Percentiles rank a stretch among this genome's conserved stretches.
phyloP scores from a whole-genome alignment of 306 rosid species.

The Fragaria iinumae region DNA sequence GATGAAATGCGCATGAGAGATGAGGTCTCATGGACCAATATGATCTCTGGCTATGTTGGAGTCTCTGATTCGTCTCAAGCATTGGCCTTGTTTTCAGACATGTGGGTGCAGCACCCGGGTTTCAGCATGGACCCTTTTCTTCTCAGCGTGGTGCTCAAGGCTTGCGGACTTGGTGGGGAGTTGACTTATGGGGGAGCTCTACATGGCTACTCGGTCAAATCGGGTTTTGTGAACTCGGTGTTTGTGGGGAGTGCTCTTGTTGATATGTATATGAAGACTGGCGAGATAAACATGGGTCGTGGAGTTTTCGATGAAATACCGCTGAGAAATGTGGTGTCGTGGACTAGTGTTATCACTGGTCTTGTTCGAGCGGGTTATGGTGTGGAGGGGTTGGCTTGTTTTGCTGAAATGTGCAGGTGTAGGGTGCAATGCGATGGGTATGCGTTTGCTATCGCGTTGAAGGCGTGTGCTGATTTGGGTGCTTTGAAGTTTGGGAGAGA shows the following conservation, averaged over 20 bases:
- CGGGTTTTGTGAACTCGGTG: slow-evolving; percentile 55
- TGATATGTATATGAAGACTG: slow-evolving; percentile 74
- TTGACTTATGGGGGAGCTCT: slow-evolving; percentile 41
- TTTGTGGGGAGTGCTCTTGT: slow-evolving; percentile 69
- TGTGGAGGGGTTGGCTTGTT: slow-evolving; percentile 51
- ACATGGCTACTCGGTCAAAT: slow-evolving; percentile 63
- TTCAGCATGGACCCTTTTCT: slow-evolving; percentile 50
- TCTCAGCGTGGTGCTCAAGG: slow-evolving; percentile 63
- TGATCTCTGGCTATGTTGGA: slow-evolving; percentile 51
- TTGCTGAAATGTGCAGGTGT: slow-evolving; percentile 70
- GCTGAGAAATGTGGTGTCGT: slow-evolving; percentile 59
- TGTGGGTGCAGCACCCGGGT: slow-evolving; percentile 50
- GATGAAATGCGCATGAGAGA: slow-evolving; percentile 51
- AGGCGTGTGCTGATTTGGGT: slow-evolving; percentile 69
- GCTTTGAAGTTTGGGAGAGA: slow-evolving; percentile 57
- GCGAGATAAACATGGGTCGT: slow-evolving; percentile 50
- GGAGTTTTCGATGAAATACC: slow-evolving; percentile 51
- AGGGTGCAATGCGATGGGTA: slow-evolving; percentile 58
- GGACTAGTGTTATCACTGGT: slow-evolving; percentile 69
- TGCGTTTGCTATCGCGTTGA: slow-evolving; percentile 62
- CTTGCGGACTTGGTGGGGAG: slow-evolving; percentile 52
- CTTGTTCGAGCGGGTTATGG: slow-evolving; percentile 63
- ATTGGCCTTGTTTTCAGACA: slow-evolving; percentile 44
- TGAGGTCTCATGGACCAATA: slow-evolving; percentile 58
- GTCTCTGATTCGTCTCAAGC: slow-evolving; percentile 47